Base-by-base conservation (phyloP, 345 rosid species). In the Capsella bursapastoris region DNA sequence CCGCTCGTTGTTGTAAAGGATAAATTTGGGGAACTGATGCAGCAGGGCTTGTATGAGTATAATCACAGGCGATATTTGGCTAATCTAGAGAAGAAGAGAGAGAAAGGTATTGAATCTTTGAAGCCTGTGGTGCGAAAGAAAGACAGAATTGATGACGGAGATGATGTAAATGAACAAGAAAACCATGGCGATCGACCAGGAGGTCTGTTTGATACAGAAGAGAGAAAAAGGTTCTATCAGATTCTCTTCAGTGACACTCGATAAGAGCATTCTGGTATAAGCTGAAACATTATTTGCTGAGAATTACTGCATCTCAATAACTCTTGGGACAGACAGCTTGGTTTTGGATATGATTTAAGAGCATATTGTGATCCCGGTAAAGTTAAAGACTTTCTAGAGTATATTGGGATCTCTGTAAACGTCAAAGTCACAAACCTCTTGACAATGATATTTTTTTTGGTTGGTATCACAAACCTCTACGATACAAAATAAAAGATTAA, bases 1-100 rank as follows among this genome's bases (percentile, higher is more conserved):
- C 92, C 95, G 10, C 87, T 91, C 5, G 89, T 94, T 58, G 73
- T 74, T 61, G 90, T 87, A 56, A 94, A 94, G 95, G 90, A 87
- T 73, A 91, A 87, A 74, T 90, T 85, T 73, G 96, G 97, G 43
- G 96, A 88, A 49, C 53, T 94, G 83, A 88, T 94, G 97, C 90
- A 88, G 74, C 96, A 90, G 70, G 98, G 98, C 4, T 88, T 85
- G 53, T 85, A 87, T 78, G 97, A 90, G 73, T 86, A 84, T 70
- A 91, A 91, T 63, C 83, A 55, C 16, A 87, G 96, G 73, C 83
- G 70, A 22, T 57, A 61, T 72, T 50, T 85, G 53, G 65, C 64
- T 71, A 93, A 93, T 80, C 31, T 85, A 64, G 97, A 93, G 76
- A 93, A 82, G 81, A 82, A 80, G 68, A 86, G 79, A 86, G 89